Conservation (phyloP, 345 rosid genomes). For the Rhizophora apiculata region DNA sequence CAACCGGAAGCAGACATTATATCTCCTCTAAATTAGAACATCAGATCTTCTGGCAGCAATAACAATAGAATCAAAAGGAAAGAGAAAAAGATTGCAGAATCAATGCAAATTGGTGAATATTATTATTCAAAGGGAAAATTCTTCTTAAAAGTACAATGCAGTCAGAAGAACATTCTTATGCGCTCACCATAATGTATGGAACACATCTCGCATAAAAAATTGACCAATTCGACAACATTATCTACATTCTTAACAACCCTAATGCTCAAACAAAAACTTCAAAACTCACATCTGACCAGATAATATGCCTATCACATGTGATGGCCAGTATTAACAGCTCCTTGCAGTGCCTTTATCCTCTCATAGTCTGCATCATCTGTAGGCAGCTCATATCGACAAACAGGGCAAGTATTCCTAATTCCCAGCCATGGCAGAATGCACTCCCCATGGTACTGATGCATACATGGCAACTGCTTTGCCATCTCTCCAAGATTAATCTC, state of each 20-base stretch:
- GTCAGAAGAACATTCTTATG: slow-evolving; percentile 23
- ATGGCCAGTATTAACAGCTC: slow-evolving; percentile 21
- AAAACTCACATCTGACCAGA: slow-evolving; percentile 20
- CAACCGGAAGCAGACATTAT: neutral
- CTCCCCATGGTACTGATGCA: slow-evolving; percentile 73
- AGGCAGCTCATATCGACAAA: slow-evolving; percentile 82
- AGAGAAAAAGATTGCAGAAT: neutral
- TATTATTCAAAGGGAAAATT: slow-evolving; percentile 15
- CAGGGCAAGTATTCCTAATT: slow-evolving; percentile 91
- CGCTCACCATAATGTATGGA: slow-evolving; percentile 17
- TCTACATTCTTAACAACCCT: slow-evolving; percentile 34
- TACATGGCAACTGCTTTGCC: slow-evolving; percentile 74
- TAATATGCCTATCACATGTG: slow-evolving; percentile 31
- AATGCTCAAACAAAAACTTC: slow-evolving; percentile 17
- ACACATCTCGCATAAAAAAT: slow-evolving; percentile 20
- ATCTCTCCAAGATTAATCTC: slow-evolving; percentile 55
- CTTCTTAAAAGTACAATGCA: slow-evolving; percentile 20
- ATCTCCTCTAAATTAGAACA: neutral
- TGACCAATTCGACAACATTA: slow-evolving; percentile 20
- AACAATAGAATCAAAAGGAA: neutral
- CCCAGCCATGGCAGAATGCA: slow-evolving; percentile 84
- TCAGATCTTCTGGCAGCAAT: neutral
- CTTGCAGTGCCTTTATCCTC: slow-evolving; percentile 37
- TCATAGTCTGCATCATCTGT: slow-evolving; percentile 78
- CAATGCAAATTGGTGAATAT: slow-evolving; percentile 17